Conservation (phyloP, 2,329 filamentous ascomycete genomes). For the Cladosporium colombiae region DNA sequence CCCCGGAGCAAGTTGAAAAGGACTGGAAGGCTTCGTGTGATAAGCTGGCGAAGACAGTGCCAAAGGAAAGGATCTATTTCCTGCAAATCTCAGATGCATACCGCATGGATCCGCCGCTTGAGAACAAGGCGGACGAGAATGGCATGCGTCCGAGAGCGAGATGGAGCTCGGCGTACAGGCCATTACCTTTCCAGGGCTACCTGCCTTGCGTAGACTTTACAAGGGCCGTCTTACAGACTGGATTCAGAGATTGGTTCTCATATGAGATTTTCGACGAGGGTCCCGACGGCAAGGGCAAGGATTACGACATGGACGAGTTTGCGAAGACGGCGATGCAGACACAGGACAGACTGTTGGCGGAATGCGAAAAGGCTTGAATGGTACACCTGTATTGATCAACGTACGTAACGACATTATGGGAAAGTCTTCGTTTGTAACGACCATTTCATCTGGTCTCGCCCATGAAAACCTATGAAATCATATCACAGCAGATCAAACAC, state of each 20-base stretch:
- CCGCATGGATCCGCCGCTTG: conserved; percentile 52
- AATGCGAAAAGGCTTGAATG: conserved; percentile 11
- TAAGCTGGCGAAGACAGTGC: conserved; percentile 59
- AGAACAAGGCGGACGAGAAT: conserved; percentile 49
- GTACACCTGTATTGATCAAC: not conserved
- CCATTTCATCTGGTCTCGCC: not conserved
- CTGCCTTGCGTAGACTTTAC: conserved; percentile 67
- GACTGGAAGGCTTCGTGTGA: conserved; percentile 39
- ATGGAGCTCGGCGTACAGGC: conserved; percentile 73
- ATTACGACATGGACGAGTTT: conserved; percentile 49
- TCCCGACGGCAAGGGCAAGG: conserved; percentile 54
- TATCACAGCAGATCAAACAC: not conserved
- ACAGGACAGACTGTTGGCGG: conserved; percentile 15
- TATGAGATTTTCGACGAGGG: conserved; percentile 70
- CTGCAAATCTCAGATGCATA: conserved; percentile 77
- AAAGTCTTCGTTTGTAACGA: not conserved
- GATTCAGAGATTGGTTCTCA: conserved; percentile 67
- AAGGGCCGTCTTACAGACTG: conserved; percentile 65
- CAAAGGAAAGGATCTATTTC: conserved; percentile 70
- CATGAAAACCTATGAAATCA: not conserved
- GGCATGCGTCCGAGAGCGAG: conserved; percentile 62
- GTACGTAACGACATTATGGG: not conserved
- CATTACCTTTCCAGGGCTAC: conserved; percentile 70
- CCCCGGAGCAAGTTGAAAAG: conserved; percentile 49
- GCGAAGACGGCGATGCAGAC: conserved; percentile 22